Evolutionary conservation across 371 early-diverging fungal species (phyloP).

Genomic region (Mucor ambiguus): DNA sequence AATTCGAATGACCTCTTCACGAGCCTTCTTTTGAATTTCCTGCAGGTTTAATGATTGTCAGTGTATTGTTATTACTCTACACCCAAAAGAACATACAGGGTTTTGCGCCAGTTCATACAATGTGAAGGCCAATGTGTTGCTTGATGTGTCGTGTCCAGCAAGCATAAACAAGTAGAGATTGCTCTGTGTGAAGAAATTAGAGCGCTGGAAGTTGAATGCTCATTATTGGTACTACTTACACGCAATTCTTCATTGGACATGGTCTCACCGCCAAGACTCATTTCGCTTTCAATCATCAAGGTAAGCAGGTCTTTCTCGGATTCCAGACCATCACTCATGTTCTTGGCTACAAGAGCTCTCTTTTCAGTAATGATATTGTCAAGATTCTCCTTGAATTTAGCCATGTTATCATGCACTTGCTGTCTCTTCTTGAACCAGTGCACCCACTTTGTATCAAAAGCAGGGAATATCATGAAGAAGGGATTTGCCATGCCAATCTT

Average conservation of each 20-base stretch:
- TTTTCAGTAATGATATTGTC: slow-evolving; percentile 44
- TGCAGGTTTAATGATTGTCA: not conserved
- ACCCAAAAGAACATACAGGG: slow-evolving; percentile 27
- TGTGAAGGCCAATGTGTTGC: slow-evolving; percentile 45
- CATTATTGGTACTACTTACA: slow-evolving; percentile 21
- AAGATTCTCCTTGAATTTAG: slow-evolving; percentile 18
- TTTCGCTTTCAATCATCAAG: slow-evolving; percentile 55
- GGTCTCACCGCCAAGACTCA: slow-evolving; percentile 25
- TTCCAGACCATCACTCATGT: slow-evolving; percentile 18
- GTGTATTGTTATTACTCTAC: not conserved
- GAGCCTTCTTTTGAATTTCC: slow-evolving; percentile 53
- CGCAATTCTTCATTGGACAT: slow-evolving; percentile 42
- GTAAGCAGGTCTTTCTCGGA: slow-evolving; percentile 55
- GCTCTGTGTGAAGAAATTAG: slow-evolving; percentile 11
- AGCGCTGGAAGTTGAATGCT: not conserved
- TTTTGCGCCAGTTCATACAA: slow-evolving; percentile 49
- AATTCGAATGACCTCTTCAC: slow-evolving; percentile 50
- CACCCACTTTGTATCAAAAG: slow-evolving; percentile 38
- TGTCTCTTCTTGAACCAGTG: slow-evolving; percentile 19
- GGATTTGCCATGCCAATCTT: slow-evolving; percentile 29
- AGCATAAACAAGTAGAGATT: slow-evolving; percentile 33
- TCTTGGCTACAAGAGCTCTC: slow-evolving; percentile 27
- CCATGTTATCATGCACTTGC: slow-evolving; percentile 19
- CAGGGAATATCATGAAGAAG: slow-evolving; percentile 49
- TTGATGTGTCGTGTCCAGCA: slow-evolving; percentile 64